Evolutionary conservation across 2,329 filamentous ascomycete species (phyloP).

Genomic region (Aspergillus ochraceoroseus): DNA sequence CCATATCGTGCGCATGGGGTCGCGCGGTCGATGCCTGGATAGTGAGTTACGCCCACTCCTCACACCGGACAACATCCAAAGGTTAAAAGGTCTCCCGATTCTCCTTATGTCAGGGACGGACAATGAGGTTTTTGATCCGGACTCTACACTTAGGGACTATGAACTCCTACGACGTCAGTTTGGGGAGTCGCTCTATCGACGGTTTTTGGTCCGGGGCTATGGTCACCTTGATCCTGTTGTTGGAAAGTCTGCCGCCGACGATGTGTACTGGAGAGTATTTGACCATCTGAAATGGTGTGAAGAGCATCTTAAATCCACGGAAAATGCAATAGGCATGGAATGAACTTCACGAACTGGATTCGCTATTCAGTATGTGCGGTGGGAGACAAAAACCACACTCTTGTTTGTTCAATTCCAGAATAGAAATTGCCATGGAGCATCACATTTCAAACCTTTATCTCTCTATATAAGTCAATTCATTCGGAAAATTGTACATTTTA

Average conservation of each 20-base stretch:
- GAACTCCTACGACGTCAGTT: slow-evolving; percentile 22
- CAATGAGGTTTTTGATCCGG: slow-evolving; percentile 26
- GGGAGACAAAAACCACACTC: no score
- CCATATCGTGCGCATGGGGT: slow-evolving; percentile 28
- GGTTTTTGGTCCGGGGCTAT: slow-evolving; percentile 22
- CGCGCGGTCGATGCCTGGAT: slow-evolving; percentile 4
- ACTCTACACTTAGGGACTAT: slow-evolving; percentile 24
- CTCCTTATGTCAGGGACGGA: slow-evolving; percentile 24
- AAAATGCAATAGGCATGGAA: neutral
- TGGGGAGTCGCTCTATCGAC: slow-evolving; percentile 18
- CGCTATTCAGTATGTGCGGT: no score
- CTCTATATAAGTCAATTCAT: no score
- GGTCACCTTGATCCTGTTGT: slow-evolving; percentile 30
- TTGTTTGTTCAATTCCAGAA: no score
- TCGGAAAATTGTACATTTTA: no score
- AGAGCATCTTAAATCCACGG: no score
- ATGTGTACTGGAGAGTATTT: slow-evolving; percentile 17
- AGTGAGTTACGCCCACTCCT: neutral
- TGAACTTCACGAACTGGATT: neutral
- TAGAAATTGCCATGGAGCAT: no score
- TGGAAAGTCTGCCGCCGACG: slow-evolving; percentile 18
- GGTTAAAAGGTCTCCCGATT: slow-evolving; percentile 21
- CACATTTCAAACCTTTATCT: no score
- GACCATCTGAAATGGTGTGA: slow-evolving; percentile 6
- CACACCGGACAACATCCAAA: slow-evolving; percentile 13